Evolutionary conservation across 192 early-diverging fungal species (phyloP), one percentile per base, ranked within the genome.

Genomic region (Cladochytrium replicatum): DNA sequence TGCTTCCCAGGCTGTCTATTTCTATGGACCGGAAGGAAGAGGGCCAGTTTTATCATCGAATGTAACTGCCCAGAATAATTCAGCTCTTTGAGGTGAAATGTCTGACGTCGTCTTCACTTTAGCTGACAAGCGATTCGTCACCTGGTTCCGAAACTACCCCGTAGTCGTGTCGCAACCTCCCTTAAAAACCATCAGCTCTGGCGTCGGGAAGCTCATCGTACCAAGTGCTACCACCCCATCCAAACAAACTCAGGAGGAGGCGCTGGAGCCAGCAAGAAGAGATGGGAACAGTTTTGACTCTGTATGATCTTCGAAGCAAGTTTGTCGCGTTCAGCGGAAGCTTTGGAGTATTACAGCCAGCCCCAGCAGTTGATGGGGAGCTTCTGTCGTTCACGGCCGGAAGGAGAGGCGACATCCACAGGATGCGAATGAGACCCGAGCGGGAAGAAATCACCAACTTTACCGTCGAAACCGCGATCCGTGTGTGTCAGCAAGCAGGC

Each of bases 391-490:
- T 40, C 17, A 23, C 23, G 49, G 24, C 13, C 26, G 15, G 30
- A n/a, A n/a, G n/a, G 50, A 28, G 26, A 37, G 23, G 46, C 43
- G 29, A 15, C 21, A 4, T 23, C 31, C 38, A 34, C 41, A 30
- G 22, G 59, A 61, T 30, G 50, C 66, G 15, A 75, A 71, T n/a
- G n/a, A n/a, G n/a, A n/a, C n/a, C n/a, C 41, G 52, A 81, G 15
- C 60, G 96, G 4, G 84, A 91, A 61, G 75, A 78, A 59, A 94
- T 99, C 57, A 86, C 96, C 48, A 82, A 85, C 68, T 98, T 98
- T 64, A 92, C 95, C 54, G 68, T 96, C 5, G 90, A 94, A 43
- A 96, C 89, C 0, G 95, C 91, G 24, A 94, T 98, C 49, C 71
- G 80, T 37, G 91, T 94, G 11, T 96, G 92, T 60, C 71, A 89